Evolutionary conservation across 1,284 basidiomycete species (phyloP).

Genomic region (Wolfiporia cocos): DNA sequence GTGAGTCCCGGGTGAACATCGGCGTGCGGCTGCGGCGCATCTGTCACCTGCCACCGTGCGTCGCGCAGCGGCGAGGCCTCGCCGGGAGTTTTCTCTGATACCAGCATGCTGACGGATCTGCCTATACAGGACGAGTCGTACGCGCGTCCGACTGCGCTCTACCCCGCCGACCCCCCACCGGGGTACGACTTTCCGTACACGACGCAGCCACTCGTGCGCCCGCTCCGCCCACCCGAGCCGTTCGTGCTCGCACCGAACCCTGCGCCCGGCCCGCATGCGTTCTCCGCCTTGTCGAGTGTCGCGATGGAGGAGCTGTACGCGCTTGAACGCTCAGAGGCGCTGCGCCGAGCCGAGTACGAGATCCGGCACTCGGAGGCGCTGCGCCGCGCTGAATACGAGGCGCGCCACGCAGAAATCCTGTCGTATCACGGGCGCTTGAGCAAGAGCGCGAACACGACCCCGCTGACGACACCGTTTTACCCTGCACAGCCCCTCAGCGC

Average conservation of each 20-base stretch:
- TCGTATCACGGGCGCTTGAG: constrained; percentile 33
- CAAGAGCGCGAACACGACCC: constrained; percentile 70
- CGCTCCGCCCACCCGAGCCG: constrained; percentile 16
- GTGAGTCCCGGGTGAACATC: constrained; percentile 31
- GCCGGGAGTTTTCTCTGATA: background rate
- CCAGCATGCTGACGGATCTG: constrained; percentile 2
- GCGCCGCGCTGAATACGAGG: constrained; percentile 72
- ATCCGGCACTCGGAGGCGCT: constrained; percentile 75
- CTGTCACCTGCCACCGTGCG: too few relatives aligned
- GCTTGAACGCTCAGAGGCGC: constrained; percentile 80
- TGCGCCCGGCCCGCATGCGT: constrained; percentile 38
- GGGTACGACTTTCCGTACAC: too few relatives aligned
- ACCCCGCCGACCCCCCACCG: constrained; percentile 37
- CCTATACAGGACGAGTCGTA: constrained; percentile 52
- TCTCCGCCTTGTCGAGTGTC: constrained; percentile 69
- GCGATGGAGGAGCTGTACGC: constrained; percentile 84
- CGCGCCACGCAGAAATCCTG: constrained; percentile 54
- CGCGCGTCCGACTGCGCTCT: constrained; percentile 57
- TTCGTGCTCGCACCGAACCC: constrained; percentile 1
- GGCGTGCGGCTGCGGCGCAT: background rate
- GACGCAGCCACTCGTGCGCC: constrained; percentile 17
- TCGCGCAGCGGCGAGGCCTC: too few relatives aligned
- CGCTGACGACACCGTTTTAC: constrained; percentile 48
- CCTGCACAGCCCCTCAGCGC: constrained; percentile 18
- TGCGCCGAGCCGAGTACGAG: constrained; percentile 82